Conservation (phyloP, 805 yeast genomes). For the Teunomyces gatunensis region DNA sequence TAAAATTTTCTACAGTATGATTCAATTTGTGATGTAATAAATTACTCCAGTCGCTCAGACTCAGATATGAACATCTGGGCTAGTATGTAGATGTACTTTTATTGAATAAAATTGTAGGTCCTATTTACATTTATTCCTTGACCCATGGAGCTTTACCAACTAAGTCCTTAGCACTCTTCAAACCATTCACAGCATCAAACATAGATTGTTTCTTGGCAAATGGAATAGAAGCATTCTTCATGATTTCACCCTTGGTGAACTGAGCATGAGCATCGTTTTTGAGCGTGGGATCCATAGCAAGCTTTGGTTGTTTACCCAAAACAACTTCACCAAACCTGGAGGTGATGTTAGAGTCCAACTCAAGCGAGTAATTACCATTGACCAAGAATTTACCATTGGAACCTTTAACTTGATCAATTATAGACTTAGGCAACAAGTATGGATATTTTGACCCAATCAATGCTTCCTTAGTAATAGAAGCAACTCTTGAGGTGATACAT, state of each 20-base stretch:
- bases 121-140: slow-evolving; percentile 11
- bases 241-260: slow-evolving; percentile 21
- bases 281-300: slow-evolving; percentile 9
- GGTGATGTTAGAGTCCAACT: slow-evolving; percentile 21
- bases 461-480: slow-evolving; percentile 39
- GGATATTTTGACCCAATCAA: slow-evolving; percentile 42
- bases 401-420: slow-evolving; percentile 24
- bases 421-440: slow-evolving; percentile 33
- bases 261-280: slow-evolving; percentile 12
- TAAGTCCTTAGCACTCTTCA: slow-evolving; percentile 23
- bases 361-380: slow-evolving; percentile 26
- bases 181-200: slow-evolving; percentile 30
- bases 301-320: slow-evolving; percentile 26
- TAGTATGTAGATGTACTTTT: too few relatives aligned
- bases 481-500: slow-evolving; percentile 30
- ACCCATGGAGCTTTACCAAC: slow-evolving; percentile 28
- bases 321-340: slow-evolving; percentile 29
- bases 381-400: slow-evolving; percentile 31
- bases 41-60: too few relatives aligned
- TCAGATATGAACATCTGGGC: too few relatives aligned
- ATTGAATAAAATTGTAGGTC: background rate
- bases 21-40: background rate
- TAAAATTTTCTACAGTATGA: too few relatives aligned
- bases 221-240: slow-evolving; percentile 28
- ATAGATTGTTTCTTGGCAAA: slow-evolving; percentile 26